Percentiles rank a stretch among this genome's conserved stretches.
phyloP scores from a whole-genome alignment of 208 protist genomes.

The Wallacemonas sp. region DNA sequence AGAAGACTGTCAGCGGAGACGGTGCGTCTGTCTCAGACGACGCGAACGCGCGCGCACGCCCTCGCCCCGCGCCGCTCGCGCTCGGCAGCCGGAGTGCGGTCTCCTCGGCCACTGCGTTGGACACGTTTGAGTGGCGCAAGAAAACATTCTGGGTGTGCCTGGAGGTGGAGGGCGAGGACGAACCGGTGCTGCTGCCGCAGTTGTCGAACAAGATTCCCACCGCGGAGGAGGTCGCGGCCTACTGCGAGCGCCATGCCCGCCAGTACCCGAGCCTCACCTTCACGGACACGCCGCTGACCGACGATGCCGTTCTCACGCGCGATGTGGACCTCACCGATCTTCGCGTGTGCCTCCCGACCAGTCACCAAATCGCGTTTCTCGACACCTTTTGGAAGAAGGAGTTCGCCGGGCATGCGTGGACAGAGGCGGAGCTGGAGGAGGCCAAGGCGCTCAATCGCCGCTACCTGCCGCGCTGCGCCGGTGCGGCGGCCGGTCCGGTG shows the following conservation, averaged over 20 bases:
- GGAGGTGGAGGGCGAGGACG: constrained; percentile 51
- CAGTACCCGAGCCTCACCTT: constrained; percentile 31
- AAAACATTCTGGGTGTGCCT: constrained; percentile 67
- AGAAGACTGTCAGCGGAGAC: not conserved
- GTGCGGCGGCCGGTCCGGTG: constrained; percentile 38
- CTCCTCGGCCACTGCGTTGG: constrained; percentile 7
- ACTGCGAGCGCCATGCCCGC: constrained; percentile 41
- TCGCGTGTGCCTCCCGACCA: constrained; percentile 49
- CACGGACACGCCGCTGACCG: constrained; percentile 24
- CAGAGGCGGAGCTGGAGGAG: constrained; percentile 44
- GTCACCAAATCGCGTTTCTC: constrained; percentile 43
- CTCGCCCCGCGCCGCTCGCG: not conserved
- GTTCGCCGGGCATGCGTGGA: constrained; percentile 53
- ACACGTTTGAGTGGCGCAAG: constrained; percentile 44
- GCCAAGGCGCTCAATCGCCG: constrained; percentile 40
- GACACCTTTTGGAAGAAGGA: constrained; percentile 35
- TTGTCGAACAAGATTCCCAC: constrained; percentile 63
- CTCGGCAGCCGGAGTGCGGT: not conserved
- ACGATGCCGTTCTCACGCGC: constrained; percentile 7
- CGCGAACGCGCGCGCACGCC: not conserved
- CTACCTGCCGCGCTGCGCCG: constrained; percentile 29
- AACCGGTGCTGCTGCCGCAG: constrained; percentile 48
- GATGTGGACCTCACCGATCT: constrained; percentile 7
- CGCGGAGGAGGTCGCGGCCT: constrained; percentile 55
- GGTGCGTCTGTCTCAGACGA: constrained; percentile 15